phyloP scores from a whole-genome alignment of 2,329 filamentous ascomycete species.

The Nothophoma quercina region DNA sequence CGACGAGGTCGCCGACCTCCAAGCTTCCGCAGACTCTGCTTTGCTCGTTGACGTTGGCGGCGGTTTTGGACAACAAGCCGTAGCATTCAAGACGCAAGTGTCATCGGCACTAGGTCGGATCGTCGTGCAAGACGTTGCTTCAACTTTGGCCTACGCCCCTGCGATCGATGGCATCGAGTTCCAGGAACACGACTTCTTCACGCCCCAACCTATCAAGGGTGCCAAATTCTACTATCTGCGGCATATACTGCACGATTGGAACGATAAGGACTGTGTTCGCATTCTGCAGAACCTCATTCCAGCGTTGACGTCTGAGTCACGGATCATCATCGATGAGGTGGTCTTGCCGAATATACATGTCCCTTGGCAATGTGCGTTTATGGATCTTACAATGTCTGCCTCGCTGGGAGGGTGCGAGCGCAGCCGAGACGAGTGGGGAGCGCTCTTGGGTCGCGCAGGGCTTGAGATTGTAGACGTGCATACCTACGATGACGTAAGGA shows the following conservation, averaged over 20 bases:
- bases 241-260: constrained; percentile 47
- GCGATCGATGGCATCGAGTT: constrained; percentile 36
- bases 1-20: constrained; percentile 23
- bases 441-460: constrained; percentile 31
- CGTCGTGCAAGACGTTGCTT: constrained; percentile 38
- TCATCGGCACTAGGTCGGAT: constrained; percentile 22
- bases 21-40: constrained; percentile 23
- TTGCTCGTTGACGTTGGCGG: constrained; percentile 44
- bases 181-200: constrained; percentile 44
- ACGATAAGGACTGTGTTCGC: constrained; percentile 33
- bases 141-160: constrained; percentile 28
- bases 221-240: constrained; percentile 46
- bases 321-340: constrained; percentile 43
- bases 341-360: constrained; percentile 40
- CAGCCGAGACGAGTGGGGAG: constrained; percentile 29
- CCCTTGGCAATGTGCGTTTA: constrained; percentile 39
- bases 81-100: constrained; percentile 31
- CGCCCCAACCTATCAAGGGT: constrained; percentile 33
- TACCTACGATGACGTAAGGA: constrained; percentile 35
- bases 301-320: constrained; percentile 38
- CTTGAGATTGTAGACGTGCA: constrained; percentile 35
- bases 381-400: constrained; percentile 40
- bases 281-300: constrained; percentile 37
- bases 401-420: constrained; percentile 36
- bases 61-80: constrained; percentile 40